These are phyloP conservation scores for Rosa multiflora DNA, from an alignment of 306 rosid species.

Conservation along the genomic window DNA sequence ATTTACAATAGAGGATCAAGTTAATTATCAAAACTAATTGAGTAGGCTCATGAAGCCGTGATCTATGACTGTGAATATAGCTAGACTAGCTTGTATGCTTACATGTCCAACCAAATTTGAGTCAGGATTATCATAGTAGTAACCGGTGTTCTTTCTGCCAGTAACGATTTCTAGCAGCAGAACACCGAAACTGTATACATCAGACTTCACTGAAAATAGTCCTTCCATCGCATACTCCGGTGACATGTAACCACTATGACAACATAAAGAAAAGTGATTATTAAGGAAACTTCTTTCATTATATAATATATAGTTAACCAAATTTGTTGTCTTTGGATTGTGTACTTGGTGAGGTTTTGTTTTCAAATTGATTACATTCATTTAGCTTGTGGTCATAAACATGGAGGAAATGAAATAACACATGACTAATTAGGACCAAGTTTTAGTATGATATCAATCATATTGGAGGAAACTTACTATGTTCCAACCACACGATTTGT, in stretches of 20 bases:
- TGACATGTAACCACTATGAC: conserved; percentile 55
- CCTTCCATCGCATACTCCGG: conserved; percentile 73
- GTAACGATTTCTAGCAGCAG: conserved; percentile 56
- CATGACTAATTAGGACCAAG: not conserved
- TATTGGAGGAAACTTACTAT: conserved; percentile 44
- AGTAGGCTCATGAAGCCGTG: not conserved
- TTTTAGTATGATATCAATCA: not conserved
- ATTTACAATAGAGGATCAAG: not conserved
- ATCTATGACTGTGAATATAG: not conserved
- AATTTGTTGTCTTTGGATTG: not conserved
- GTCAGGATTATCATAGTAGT: conserved; percentile 24
- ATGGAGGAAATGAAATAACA: not conserved
- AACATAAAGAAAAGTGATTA: not conserved
- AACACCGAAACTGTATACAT: conserved; percentile 61
- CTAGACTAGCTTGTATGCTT: conserved; percentile 15
- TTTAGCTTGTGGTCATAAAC: not conserved
- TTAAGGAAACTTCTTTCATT: not conserved
- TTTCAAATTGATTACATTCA: too few relatives aligned
- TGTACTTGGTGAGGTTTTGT: not conserved
- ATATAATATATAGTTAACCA: too few relatives aligned
- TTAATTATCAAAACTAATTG: too few relatives aligned
- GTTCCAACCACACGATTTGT: conserved; percentile 65
- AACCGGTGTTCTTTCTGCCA: conserved; percentile 52
- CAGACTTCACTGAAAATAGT: conserved; percentile 49
- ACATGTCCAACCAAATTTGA: conserved; percentile 64